These are phyloP conservation scores for Aspergillus wentii DNA, from an alignment of 495 filamentous ascomycete genomes.

Conservation along the genomic window DNA sequence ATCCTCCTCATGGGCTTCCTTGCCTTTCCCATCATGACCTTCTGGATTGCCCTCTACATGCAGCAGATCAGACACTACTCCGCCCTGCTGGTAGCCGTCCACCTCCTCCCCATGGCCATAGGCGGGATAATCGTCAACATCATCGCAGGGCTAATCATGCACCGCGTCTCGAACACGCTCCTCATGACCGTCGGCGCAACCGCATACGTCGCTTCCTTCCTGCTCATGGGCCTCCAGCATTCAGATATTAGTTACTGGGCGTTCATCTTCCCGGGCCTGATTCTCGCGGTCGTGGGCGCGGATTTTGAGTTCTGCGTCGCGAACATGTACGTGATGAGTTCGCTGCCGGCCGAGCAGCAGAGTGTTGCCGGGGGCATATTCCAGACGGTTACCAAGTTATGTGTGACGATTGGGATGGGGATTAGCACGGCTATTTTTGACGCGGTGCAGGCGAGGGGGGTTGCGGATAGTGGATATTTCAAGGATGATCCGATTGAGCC, in stretches of 20 bases:
- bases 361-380: conserved; percentile 34
- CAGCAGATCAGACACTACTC: conserved; percentile 36
- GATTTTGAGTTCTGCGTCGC: conserved; percentile 60
- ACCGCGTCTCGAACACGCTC: conserved; percentile 45
- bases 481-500: not conserved
- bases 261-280: conserved; percentile 45
- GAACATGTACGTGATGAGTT: conserved; percentile 47
- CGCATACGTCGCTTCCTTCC: conserved; percentile 42
- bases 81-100: conserved; percentile 44
- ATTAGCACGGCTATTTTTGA: conserved; percentile 4
- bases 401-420: conserved; percentile 2
- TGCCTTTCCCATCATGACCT: conserved; percentile 28
- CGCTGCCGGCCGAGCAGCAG: conserved; percentile 27
- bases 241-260: conserved; percentile 50
- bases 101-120: conserved; percentile 52
- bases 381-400: conserved; percentile 31
- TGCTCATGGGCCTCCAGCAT: conserved; percentile 47
- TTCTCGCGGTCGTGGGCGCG: conserved; percentile 48
- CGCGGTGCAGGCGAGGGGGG: not conserved
- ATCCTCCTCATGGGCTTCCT: conserved; percentile 22
- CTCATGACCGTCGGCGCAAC: conserved; percentile 40
- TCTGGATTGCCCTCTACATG: conserved; percentile 37
- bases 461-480: not conserved
- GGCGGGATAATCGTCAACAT: conserved; percentile 50
- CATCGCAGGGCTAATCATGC: conserved; percentile 48